Evolutionary conservation across 2,329 filamentous ascomycete genomes (phyloP).

Genomic region (Trichoderma endophyticum): DNA sequence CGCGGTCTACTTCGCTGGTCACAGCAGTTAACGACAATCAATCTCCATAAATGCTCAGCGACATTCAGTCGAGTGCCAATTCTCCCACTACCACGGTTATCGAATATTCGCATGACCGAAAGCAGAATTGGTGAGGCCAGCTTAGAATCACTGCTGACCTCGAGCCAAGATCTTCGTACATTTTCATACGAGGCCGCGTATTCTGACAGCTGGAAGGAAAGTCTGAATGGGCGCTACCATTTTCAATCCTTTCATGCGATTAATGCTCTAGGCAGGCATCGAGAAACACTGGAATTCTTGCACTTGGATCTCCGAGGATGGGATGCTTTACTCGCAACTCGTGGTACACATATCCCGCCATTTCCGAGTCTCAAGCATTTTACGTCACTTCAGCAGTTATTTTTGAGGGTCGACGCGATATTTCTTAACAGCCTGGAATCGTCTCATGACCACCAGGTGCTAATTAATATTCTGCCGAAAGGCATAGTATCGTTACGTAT

Average conservation of each 20-base stretch:
- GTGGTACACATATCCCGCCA: background rate
- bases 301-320: background rate
- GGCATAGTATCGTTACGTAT: background rate
- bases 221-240: background rate
- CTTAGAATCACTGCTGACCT: background rate
- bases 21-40: background rate
- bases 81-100: background rate
- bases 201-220: background rate
- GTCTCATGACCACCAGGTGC: background rate
- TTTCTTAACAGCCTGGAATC: background rate
- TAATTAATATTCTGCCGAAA: background rate
- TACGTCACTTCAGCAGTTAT: background rate
- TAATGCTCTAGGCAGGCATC: background rate
- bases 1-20: background rate
- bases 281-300: background rate
- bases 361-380: background rate
- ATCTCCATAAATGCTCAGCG: background rate
- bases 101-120: background rate
- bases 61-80: background rate
- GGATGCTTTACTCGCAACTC: background rate
- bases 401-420: background rate
- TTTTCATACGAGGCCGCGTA: background rate
- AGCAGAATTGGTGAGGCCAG: background rate
- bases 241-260: background rate
- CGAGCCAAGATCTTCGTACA: background rate